phyloP scores from a whole-genome alignment of 208 protist genomes.

The Wallacemonas sp. region DNA sequence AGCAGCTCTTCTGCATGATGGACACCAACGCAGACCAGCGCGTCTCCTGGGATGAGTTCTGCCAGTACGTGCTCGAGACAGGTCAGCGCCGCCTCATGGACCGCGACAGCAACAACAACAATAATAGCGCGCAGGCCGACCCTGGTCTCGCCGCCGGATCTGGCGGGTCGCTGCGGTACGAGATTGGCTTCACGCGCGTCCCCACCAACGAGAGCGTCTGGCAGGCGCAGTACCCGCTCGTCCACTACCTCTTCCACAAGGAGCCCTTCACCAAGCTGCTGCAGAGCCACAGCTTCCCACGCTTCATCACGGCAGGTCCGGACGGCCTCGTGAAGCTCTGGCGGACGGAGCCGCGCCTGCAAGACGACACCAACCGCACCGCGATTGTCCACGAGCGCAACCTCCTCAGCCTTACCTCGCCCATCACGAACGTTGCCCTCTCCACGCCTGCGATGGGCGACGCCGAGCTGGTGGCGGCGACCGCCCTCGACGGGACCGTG shows the following conservation, averaged over 20 bases:
- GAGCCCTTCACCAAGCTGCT: slow-evolving; percentile 67
- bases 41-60: slow-evolving; percentile 73
- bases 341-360: slow-evolving; percentile 60
- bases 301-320: slow-evolving; percentile 68
- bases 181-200: slow-evolving; percentile 33
- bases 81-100: slow-evolving; percentile 22
- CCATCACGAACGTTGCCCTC: slow-evolving; percentile 67
- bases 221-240: slow-evolving; percentile 63
- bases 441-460: slow-evolving; percentile 55
- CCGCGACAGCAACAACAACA: not conserved
- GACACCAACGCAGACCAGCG: slow-evolving; percentile 62
- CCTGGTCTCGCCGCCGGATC: not conserved
- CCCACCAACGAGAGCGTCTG: slow-evolving; percentile 67
- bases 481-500: slow-evolving; percentile 79
- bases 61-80: slow-evolving; percentile 43
- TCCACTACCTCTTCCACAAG: slow-evolving; percentile 80
- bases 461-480: slow-evolving; percentile 69
- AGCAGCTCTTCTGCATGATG: slow-evolving; percentile 63
- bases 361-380: slow-evolving; percentile 33
- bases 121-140: not conserved
- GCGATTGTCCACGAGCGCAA: slow-evolving; percentile 79
- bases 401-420: slow-evolving; percentile 52
- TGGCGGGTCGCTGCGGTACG: slow-evolving; percentile 1
- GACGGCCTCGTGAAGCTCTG: slow-evolving; percentile 90
- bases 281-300: slow-evolving; percentile 39